Conservation (phyloP, 768 basidiomycete species). For the Nidula microcarpa region DNA sequence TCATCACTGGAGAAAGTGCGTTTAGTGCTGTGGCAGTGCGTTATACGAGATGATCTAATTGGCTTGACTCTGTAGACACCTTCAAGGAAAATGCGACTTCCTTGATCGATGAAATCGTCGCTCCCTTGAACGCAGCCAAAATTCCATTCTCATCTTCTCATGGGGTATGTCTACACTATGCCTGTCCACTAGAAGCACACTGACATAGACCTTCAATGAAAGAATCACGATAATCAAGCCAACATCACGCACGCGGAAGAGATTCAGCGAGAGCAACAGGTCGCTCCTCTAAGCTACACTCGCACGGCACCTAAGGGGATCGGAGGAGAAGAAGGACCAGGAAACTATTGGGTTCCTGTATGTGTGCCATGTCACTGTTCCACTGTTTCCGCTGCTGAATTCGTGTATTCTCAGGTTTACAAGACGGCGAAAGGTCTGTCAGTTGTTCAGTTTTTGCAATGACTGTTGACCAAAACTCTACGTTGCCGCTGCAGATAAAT, state of each 20-base stretch:
- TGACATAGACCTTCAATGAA: neutral
- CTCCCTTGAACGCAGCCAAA: slow-evolving; percentile 50
- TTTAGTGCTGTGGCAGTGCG: neutral
- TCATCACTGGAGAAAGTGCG: slow-evolving; percentile 70
- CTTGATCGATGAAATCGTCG: slow-evolving; percentile 62
- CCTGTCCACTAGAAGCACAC: no score
- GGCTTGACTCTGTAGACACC: slow-evolving; percentile 39
- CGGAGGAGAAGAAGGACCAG: slow-evolving; percentile 62
- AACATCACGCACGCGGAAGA: slow-evolving; percentile 73
- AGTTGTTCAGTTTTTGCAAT: no score
- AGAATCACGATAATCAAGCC: slow-evolving; percentile 74
- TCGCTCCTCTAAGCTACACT: slow-evolving; percentile 62
- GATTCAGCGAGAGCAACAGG: slow-evolving; percentile 55
- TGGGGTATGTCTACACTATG: slow-evolving; percentile 41
- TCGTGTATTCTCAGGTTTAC: slow-evolving; percentile 28
- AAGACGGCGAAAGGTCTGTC: slow-evolving; percentile 24
- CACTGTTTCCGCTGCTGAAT: no score
- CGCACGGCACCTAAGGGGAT: slow-evolving; percentile 54
- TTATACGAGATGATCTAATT: neutral
- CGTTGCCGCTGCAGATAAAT: slow-evolving; percentile 23
- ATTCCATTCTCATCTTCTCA: slow-evolving; percentile 69
- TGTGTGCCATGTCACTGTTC: slow-evolving; percentile 7
- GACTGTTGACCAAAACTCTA: no score
- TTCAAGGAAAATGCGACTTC: slow-evolving; percentile 64
- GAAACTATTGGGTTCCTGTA: slow-evolving; percentile 79